These are phyloP conservation scores for Phytophthora pseudosyringae DNA, from an alignment of 352 stramenopile genomes.

Conservation along the genomic window DNA sequence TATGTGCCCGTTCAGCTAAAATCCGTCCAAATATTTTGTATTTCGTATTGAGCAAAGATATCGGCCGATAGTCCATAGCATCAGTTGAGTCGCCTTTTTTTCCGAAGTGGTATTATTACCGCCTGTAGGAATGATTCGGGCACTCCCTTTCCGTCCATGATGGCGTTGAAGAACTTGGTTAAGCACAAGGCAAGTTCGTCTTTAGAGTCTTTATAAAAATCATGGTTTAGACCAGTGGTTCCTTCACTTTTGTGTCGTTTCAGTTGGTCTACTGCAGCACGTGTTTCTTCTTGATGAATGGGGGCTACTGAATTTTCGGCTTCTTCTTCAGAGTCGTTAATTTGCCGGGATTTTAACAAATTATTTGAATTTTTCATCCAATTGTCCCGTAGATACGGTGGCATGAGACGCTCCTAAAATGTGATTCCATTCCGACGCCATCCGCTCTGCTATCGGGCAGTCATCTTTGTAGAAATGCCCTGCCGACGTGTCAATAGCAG, in stretches of 20 bases:
- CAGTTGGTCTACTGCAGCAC: neutral
- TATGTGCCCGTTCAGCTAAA: conserved; percentile 1
- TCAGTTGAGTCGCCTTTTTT: conserved; percentile 17
- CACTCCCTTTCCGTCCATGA: neutral
- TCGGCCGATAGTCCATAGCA: conserved; percentile 18
- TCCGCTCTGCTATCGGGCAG: neutral
- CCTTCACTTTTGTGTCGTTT: conserved; percentile 3
- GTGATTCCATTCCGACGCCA: neutral
- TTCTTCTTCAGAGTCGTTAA: neutral
- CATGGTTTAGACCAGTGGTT: conserved; percentile 1
- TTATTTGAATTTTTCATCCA: neutral
- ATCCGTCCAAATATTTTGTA: conserved; percentile 13
- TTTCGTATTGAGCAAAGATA: conserved; percentile 11
- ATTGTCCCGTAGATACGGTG: too few relatives aligned
- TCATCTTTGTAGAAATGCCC: neutral
- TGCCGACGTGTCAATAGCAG: neutral
- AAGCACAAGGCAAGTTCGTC: neutral
- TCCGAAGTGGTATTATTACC: neutral
- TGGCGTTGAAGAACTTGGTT: neutral
- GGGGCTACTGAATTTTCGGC: neutral
- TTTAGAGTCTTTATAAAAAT: conserved; percentile 19
- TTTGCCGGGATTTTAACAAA: too few relatives aligned
- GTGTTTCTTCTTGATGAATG: neutral
- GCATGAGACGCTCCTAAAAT: neutral
- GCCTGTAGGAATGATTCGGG: neutral